Conservation (phyloP, 495 filamentous ascomycete species). For the Cryomyces minteri region DNA sequence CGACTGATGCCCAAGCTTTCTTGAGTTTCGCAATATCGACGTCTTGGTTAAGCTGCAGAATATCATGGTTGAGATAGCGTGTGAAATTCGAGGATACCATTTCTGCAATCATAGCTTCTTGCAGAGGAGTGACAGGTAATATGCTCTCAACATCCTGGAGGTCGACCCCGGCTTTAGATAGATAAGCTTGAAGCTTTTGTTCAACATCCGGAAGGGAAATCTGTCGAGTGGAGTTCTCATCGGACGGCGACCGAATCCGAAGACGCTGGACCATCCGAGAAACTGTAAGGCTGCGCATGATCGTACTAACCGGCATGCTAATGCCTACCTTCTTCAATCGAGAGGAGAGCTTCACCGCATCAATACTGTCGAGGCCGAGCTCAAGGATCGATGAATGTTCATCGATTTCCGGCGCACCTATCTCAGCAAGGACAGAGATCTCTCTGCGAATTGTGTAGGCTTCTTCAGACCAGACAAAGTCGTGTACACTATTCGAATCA, state of each 20-base stretch:
- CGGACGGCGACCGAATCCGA: neutral
- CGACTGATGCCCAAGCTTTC: constrained; percentile 38
- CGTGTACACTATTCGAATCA: constrained; percentile 3
- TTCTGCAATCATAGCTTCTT: constrained; percentile 65
- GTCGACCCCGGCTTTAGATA: neutral
- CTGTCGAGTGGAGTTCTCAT: neutral
- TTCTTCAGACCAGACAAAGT: constrained; percentile 35
- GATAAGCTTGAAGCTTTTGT: neutral
- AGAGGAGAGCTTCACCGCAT: constrained; percentile 48
- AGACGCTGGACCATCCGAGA: constrained; percentile 25
- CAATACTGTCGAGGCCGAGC: constrained; percentile 51
- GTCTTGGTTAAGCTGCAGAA: constrained; percentile 31
- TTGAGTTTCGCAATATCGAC: constrained; percentile 34
- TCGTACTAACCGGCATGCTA: constrained; percentile 39
- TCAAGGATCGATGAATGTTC: constrained; percentile 39
- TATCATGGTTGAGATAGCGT: constrained; percentile 67
- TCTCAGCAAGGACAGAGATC: constrained; percentile 39
- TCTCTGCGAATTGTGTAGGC: constrained; percentile 33
- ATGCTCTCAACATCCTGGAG: constrained; percentile 28
- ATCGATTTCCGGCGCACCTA: constrained; percentile 27
- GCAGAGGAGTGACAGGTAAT: constrained; percentile 51
- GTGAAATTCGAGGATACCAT: constrained; percentile 47
- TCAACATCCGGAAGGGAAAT: constrained; percentile 3
- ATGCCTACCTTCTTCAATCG: constrained; percentile 40
- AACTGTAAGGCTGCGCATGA: constrained; percentile 54